Base-by-base conservation (phyloP, 1,139 yeast species). In the Geotrichum europaeum region DNA sequence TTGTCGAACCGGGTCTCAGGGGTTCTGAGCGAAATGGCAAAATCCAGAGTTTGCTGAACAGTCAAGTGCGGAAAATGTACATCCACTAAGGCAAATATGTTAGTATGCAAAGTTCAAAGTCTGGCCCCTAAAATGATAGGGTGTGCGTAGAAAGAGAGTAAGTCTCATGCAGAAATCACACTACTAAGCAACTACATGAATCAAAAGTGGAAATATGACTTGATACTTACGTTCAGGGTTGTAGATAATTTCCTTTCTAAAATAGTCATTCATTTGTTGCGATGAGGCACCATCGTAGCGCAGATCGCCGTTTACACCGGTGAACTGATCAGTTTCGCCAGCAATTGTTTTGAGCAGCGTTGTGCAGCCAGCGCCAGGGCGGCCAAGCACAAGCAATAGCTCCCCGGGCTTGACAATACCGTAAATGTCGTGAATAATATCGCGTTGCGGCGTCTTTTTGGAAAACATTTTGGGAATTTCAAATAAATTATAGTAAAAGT, bases 311-410 rank as follows among this genome's bases (percentile, higher is more conserved):
- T 70, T 71, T n/a, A 78, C 75, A 63, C 68, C 73, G 45, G 73
- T 73, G 64, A 78, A 77, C 56, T 75, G 76, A 45, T 73, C 73
- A 30, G 76, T 77, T 65, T 81, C 83, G 64, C 86, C 87, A 59
- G 85, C 79, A 55, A 83, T 65, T 53, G 84, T 74, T 67, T 82
- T 81, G 67, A 84, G 74, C 47, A 84, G 75, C 15, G 87, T 79
- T 4, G 87, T 78, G 69, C 88, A 84, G 60, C 88, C 88, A 22
- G 88, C 82, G 62, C 88, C 89, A 9, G 88, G 88, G 65, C 86
- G 78, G 58, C 88, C 89, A 55, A 84, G 77, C 3, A 84, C 86
- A 64, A 83, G 75, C 55, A 82, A 76, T 83, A 83, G 80, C 68
- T 84, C 87, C 62, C 87, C 87, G n/a, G 83, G 78, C 64, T 77